Evolutionary conservation across 768 basidiomycete genomes (phyloP).

Genomic region (Lentinula detonsa): DNA sequence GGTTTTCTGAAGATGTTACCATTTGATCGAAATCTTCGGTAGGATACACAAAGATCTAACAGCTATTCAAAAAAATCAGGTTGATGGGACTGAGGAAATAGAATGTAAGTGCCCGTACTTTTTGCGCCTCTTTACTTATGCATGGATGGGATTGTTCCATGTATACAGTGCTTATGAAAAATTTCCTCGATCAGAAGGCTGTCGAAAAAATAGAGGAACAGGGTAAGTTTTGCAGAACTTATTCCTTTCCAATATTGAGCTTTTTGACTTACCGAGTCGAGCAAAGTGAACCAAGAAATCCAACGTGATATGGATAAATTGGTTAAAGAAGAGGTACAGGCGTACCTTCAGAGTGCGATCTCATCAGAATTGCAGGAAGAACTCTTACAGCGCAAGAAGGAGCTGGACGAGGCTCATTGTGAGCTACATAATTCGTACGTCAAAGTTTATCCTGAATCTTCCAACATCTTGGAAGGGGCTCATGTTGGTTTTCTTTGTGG

Average conservation of each 20-base stretch:
- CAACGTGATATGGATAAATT: slow-evolving; percentile 41
- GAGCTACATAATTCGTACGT: slow-evolving; percentile 55
- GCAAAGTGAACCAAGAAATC: slow-evolving; percentile 42
- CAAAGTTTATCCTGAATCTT: too few relatives aligned
- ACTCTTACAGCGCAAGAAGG: slow-evolving; percentile 33
- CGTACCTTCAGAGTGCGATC: slow-evolving; percentile 39
- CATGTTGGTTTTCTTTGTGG: not conserved
- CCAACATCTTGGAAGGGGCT: not conserved
- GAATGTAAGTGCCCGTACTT: slow-evolving; percentile 26
- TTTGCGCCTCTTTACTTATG: not conserved
- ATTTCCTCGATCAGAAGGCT: slow-evolving; percentile 37
- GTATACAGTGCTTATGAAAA: slow-evolving; percentile 37
- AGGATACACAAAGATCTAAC: not conserved
- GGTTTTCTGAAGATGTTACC: too few relatives aligned
- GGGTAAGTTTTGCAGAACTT: slow-evolving; percentile 23
- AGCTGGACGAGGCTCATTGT: slow-evolving; percentile 40
- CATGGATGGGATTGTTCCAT: not conserved
- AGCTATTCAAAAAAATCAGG: slow-evolving; percentile 36
- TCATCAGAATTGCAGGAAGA: slow-evolving; percentile 44
- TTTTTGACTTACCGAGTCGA: not conserved
- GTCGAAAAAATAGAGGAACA: slow-evolving; percentile 37
- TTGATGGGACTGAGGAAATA: slow-evolving; percentile 41
- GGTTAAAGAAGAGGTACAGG: slow-evolving; percentile 44
- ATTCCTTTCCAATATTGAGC: not conserved
- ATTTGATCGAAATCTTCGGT: not conserved